phyloP scores from a whole-genome alignment of 495 filamentous ascomycete genomes.

The Penicillium psychrofluorescens region DNA sequence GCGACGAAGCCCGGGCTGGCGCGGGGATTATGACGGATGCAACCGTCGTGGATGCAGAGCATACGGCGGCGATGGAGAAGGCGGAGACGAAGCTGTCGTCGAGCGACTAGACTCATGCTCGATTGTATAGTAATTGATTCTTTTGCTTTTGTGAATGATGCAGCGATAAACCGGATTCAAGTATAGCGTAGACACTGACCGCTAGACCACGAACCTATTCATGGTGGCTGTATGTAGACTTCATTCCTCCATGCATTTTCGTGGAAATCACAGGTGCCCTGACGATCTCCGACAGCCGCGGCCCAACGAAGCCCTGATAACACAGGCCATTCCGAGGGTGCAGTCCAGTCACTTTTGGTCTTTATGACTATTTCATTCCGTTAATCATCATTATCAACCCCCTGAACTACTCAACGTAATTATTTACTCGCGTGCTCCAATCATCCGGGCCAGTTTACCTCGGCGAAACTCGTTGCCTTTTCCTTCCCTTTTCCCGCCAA shows the following conservation, averaged over 20 bases:
- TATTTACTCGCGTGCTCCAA: no score
- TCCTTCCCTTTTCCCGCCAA: not conserved
- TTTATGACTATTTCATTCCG: not conserved
- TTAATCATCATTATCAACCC: not conserved
- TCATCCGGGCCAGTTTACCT: no score
- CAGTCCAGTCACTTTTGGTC: not conserved
- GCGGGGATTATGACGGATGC: constrained; percentile 30
- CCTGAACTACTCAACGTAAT: not conserved
- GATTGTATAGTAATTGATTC: not conserved
- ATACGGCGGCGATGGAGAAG: constrained; percentile 3
- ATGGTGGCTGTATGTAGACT: not conserved
- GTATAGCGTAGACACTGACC: no score
- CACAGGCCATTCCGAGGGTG: constrained; percentile 5
- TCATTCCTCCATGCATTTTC: not conserved
- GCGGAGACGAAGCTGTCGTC: constrained; percentile 13
- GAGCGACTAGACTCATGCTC: not conserved
- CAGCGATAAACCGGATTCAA: not conserved
- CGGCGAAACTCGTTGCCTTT: not conserved
- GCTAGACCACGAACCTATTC: no score
- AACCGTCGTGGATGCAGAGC: constrained; percentile 16
- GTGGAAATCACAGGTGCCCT: constrained; percentile 20
- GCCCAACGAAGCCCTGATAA: constrained; percentile 9
- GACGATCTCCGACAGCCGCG: constrained; percentile 35
- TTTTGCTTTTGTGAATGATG: constrained; percentile 2
- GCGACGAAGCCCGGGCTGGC: constrained; percentile 24